phyloP scores from a whole-genome alignment of 305 asterid species.

The Fraxinus albicans region DNA sequence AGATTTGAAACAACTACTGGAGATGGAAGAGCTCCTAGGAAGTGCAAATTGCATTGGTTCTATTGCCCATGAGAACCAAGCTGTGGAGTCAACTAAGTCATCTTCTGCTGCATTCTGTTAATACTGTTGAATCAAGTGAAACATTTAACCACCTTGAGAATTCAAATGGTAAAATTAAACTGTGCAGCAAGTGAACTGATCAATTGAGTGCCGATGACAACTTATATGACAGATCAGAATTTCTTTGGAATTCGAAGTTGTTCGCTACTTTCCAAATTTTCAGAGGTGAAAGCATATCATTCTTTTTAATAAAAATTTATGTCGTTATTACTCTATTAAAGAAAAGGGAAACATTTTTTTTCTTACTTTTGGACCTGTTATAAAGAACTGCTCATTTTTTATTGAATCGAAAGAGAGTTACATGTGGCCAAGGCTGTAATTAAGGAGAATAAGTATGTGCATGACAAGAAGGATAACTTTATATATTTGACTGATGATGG shows the following conservation, averaged over 20 bases:
- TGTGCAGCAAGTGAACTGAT: slow-evolving; percentile 36
- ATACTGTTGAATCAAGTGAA: slow-evolving; percentile 43
- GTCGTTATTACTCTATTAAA: background rate
- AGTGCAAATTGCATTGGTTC: slow-evolving; percentile 50
- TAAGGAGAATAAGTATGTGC: slow-evolving; percentile 68
- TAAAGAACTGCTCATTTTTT: slow-evolving; percentile 24
- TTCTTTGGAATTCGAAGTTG: slow-evolving; percentile 36
- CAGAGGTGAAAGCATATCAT: slow-evolving; percentile 51
- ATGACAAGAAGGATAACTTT: slow-evolving; percentile 65
- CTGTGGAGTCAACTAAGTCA: slow-evolving; percentile 42
- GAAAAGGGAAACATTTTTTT: background rate
- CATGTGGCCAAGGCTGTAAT: slow-evolving; percentile 75
- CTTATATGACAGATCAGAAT: slow-evolving; percentile 36
- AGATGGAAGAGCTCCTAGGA: slow-evolving; percentile 77
- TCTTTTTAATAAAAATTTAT: background rate
- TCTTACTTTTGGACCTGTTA: slow-evolving; percentile 7
- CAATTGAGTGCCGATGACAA: slow-evolving; percentile 36
- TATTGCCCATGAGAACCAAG: slow-evolving; percentile 28
- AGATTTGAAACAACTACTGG: slow-evolving; percentile 79
- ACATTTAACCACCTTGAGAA: slow-evolving; percentile 33
- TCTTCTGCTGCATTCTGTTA: slow-evolving; percentile 37
- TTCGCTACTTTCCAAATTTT: slow-evolving; percentile 75
- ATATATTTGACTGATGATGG: slow-evolving; percentile 66
- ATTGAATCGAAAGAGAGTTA: slow-evolving; percentile 27
- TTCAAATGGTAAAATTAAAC: slow-evolving; percentile 47